Conservation (phyloP, 2,329 filamentous ascomycete genomes). For the Verticillium tricorpus region DNA sequence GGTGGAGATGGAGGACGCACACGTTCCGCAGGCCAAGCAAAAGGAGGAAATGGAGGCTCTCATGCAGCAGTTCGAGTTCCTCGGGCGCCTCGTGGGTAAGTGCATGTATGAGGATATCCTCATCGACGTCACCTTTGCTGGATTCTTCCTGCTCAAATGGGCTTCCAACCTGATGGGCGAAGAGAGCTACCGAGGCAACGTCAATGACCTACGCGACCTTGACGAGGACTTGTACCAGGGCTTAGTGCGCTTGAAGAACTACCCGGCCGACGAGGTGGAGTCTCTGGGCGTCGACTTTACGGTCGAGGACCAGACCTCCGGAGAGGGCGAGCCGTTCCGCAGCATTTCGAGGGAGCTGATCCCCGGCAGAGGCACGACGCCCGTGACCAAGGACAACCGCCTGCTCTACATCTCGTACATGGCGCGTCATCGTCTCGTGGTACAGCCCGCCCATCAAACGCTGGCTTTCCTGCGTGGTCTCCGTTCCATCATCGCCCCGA, state of each 20-base stretch:
- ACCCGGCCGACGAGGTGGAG: constrained; percentile 72
- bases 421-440: constrained; percentile 77
- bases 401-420: constrained; percentile 93
- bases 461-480: constrained; percentile 83
- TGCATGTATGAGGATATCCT: constrained; percentile 97
- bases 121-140: constrained; percentile 86
- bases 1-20: constrained; percentile 48
- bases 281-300: constrained; percentile 79
- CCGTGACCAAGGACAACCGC: constrained; percentile 88
- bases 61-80: constrained; percentile 78
- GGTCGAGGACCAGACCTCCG: constrained; percentile 65
- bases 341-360: constrained; percentile 73
- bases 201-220: constrained; percentile 90
- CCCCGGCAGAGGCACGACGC: constrained; percentile 67
- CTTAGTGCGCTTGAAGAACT: constrained; percentile 78
- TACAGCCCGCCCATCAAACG: constrained; percentile 77
- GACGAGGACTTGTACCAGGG: constrained; percentile 90
- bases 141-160: constrained; percentile 97
- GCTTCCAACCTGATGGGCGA: constrained; percentile 58
- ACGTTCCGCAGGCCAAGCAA: constrained; percentile 52
- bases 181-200: constrained; percentile 78
- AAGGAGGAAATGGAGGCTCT: constrained; percentile 54
- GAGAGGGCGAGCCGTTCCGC: constrained; percentile 41
- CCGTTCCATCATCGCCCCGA: constrained; percentile 80
- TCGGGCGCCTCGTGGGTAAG: constrained; percentile 90